A percentile compares a stretch with the other conserved stretches of the same genome.
Conservation (phyloP, 108 stramenopile species). For the Pseudonitzschia pungens region DNA sequence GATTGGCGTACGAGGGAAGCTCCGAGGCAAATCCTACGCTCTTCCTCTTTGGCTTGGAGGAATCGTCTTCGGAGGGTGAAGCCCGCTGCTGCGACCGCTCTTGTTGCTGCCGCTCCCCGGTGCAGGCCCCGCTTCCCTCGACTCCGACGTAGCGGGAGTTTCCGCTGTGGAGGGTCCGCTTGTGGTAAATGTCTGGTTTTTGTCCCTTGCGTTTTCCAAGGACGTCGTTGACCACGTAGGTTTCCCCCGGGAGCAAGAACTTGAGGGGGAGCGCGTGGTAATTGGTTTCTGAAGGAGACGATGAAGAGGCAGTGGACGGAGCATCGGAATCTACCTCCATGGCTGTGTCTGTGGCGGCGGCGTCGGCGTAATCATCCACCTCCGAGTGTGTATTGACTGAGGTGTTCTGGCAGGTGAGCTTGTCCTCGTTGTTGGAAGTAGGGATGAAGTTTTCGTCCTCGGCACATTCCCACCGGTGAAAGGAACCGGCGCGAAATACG, state of each 20-base stretch:
- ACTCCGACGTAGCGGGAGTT: background rate
- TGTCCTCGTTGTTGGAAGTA: background rate
- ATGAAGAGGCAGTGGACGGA: conserved; percentile 2
- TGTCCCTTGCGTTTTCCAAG: conserved; percentile 54
- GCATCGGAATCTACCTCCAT: background rate
- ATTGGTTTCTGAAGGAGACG: no score
- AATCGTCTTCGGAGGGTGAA: no score
- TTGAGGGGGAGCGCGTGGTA: conserved; percentile 63
- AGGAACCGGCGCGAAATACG: conserved; percentile 63
- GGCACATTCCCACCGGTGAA: conserved; percentile 66
- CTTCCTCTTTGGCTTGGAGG: conserved; percentile 62
- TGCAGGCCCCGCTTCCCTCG: conserved; percentile 12
- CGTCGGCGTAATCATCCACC: background rate
- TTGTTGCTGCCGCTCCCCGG: background rate
- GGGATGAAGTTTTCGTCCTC: conserved; percentile 36
- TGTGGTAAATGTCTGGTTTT: conserved; percentile 70
- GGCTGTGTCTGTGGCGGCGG: background rate
- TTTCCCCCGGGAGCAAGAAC: conserved; percentile 57
- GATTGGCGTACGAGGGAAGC: conserved; percentile 37
- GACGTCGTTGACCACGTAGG: conserved; percentile 74
- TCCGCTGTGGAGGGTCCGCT: conserved; percentile 23
- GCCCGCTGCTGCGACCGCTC: conserved; percentile 7
- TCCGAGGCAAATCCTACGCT: conserved; percentile 69
- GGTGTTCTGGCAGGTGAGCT: background rate
- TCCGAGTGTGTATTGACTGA: conserved; percentile 16